These are phyloP conservation scores for Backusella mclennaniae DNA, from an alignment of 192 early-diverging fungal species.

Conservation along the genomic window DNA sequence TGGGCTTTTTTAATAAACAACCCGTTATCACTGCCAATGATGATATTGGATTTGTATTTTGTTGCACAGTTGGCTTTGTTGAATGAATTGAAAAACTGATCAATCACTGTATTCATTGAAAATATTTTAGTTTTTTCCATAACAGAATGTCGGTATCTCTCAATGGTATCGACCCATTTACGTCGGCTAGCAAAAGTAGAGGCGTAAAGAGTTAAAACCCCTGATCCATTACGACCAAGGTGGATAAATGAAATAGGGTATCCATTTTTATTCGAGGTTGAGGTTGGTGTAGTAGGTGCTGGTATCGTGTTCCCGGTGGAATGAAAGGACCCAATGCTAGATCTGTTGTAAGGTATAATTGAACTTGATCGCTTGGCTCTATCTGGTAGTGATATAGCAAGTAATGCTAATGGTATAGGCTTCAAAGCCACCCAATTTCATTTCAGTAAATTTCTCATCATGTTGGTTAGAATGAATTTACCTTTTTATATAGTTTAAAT, in stretches of 20 bases:
- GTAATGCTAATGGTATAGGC: conserved; percentile 81
- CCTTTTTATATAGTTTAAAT: conserved; percentile 58
- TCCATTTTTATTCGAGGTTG: conserved; percentile 52
- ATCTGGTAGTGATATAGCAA: conserved; percentile 50
- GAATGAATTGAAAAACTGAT: conserved; percentile 48
- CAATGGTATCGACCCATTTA: conserved; percentile 85
- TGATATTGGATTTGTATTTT: conserved; percentile 57
- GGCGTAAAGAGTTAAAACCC: conserved; percentile 69
- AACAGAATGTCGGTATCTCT: conserved; percentile 52
- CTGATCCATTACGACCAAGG: conserved; percentile 63
- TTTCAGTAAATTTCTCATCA: conserved; percentile 8
- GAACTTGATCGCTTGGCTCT: conserved; percentile 27
- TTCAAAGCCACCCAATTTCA: conserved; percentile 34
- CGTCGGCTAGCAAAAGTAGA: conserved; percentile 67
- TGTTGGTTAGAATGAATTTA: conserved; percentile 15
- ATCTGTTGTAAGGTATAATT: conserved; percentile 32
- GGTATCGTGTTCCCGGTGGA: conserved; percentile 17
- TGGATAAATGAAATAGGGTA: conserved; percentile 77
- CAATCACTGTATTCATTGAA: conserved; percentile 54
- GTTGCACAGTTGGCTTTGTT: conserved; percentile 60
- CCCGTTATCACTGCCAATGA: conserved; percentile 85
- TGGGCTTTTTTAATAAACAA: conserved; percentile 61
- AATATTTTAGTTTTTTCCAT: conserved; percentile 45
- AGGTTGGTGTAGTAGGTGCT: neutral
- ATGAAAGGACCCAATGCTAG: conserved; percentile 7